These are phyloP conservation scores for Jacaranda copaia DNA, from an alignment of 257 asterid genomes.

Conservation along the genomic window DNA sequence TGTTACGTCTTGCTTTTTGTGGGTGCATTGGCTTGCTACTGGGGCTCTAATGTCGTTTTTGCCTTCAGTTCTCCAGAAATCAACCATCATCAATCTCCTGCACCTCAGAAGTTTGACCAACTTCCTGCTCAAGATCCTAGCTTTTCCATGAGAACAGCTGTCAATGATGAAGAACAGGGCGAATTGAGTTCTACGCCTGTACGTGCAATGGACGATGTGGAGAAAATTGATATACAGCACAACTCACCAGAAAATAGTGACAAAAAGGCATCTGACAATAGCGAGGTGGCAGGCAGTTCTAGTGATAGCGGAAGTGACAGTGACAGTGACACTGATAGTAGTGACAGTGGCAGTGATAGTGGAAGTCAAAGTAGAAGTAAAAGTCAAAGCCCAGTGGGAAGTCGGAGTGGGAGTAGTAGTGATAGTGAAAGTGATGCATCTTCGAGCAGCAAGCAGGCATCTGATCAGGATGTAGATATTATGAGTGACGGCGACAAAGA, in stretches of 20 bases:
- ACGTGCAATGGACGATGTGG: slow-evolving; percentile 46
- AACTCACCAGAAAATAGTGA: slow-evolving; percentile 59
- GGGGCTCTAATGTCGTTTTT: slow-evolving; percentile 33
- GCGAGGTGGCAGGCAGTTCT: slow-evolving; percentile 66
- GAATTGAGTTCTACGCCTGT: slow-evolving; percentile 55
- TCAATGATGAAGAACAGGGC: slow-evolving; percentile 58
- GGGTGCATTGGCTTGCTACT: slow-evolving; percentile 17
- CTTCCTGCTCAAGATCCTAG: slow-evolving; percentile 53
- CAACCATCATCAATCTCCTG: slow-evolving; percentile 53
- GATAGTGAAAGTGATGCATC: slow-evolving; percentile 89
- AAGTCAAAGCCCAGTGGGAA: slow-evolving; percentile 77
- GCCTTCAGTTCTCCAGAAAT: slow-evolving; percentile 75
- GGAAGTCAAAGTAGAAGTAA: slow-evolving; percentile 72
- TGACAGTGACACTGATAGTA: slow-evolving; percentile 72
- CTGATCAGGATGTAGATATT: slow-evolving; percentile 94
- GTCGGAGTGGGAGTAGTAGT: slow-evolving; percentile 80
- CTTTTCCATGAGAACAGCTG: slow-evolving; percentile 48
- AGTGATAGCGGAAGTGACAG: slow-evolving; percentile 73
- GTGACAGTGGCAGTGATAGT: slow-evolving; percentile 73
- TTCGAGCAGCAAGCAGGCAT: slow-evolving; percentile 85
- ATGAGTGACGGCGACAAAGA: slow-evolving; percentile 80
- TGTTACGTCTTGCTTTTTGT: not conserved
- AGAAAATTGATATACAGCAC: slow-evolving; percentile 52
- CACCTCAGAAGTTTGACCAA: slow-evolving; percentile 56
- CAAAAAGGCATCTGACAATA: slow-evolving; percentile 57